phyloP scores from a whole-genome alignment of 305 asterid genomes.

The Fraxinus sp. region DNA sequence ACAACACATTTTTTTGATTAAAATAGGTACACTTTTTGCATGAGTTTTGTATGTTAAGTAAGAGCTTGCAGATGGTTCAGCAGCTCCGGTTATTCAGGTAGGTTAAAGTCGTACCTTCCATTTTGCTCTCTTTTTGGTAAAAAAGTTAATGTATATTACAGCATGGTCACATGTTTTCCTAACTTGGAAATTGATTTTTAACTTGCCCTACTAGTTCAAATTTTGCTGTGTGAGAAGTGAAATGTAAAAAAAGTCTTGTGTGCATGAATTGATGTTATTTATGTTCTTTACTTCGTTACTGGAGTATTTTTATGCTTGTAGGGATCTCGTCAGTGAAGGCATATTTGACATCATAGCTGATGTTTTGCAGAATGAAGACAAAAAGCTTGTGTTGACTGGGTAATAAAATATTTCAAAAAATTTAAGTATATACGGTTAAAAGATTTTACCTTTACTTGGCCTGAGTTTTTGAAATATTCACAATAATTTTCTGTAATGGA shows the following conservation, averaged over 20 bases:
- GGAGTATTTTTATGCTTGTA: constrained; percentile 35
- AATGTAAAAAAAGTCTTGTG: not conserved
- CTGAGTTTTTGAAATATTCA: constrained; percentile 15
- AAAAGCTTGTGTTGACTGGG: constrained; percentile 91
- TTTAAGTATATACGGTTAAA: constrained; percentile 6
- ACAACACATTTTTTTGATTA: constrained; percentile 3
- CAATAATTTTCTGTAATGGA: constrained; percentile 39
- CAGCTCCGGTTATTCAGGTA: constrained; percentile 88
- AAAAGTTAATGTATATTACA: not conserved
- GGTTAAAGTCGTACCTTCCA: constrained; percentile 11
- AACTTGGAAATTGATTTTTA: constrained; percentile 2
- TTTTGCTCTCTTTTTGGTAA: not conserved
- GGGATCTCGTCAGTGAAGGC: constrained; percentile 95
- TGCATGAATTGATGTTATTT: not conserved
- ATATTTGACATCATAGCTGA: constrained; percentile 78
- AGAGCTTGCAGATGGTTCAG: constrained; percentile 93
- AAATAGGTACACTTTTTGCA: constrained; percentile 77
- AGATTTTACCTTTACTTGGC: not conserved
- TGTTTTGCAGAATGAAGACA: constrained; percentile 74
- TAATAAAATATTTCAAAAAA: constrained; percentile 37
- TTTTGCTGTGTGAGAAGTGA: not conserved
- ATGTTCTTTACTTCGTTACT: not conserved
- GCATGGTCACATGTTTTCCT: not conserved
- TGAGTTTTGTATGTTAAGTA: constrained; percentile 86
- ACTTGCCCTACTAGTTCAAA: not conserved